Evolutionary conservation across 2,329 filamentous ascomycete genomes (phyloP).

Genomic region (Fusarium sp.): DNA sequence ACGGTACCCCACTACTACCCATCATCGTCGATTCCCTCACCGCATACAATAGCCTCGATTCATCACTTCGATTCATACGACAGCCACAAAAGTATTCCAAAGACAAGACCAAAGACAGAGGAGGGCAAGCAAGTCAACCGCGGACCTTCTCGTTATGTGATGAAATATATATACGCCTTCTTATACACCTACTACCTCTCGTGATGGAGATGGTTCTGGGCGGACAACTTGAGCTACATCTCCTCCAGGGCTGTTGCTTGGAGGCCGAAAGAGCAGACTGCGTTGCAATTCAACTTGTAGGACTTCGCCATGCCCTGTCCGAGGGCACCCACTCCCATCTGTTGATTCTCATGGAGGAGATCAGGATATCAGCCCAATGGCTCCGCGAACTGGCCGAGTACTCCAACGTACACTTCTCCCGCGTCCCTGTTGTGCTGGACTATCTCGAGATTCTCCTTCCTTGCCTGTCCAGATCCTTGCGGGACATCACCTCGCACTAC

Average conservation of each 20-base stretch:
- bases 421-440: slow-evolving; percentile 65
- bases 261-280: slow-evolving; percentile 67
- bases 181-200: slow-evolving; percentile 30
- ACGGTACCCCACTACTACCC: slow-evolving; percentile 21
- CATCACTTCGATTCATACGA: slow-evolving; percentile 19
- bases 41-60: slow-evolving; percentile 39
- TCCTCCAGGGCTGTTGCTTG: slow-evolving; percentile 66
- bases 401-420: slow-evolving; percentile 64
- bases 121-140: slow-evolving; percentile 14
- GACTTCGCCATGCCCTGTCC: slow-evolving; percentile 61
- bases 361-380: slow-evolving; percentile 58
- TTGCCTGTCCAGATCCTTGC: slow-evolving; percentile 65
- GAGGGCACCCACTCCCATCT: slow-evolving; percentile 63
- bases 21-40: slow-evolving; percentile 25
- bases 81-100: slow-evolving; percentile 5
- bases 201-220: slow-evolving; percentile 51
- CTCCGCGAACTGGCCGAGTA: slow-evolving; percentile 69
- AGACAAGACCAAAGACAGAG: background rate
- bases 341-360: slow-evolving; percentile 61
- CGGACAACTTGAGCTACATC: slow-evolving; percentile 51
- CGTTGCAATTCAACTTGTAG: slow-evolving; percentile 62
- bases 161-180: slow-evolving; percentile 32
- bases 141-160: slow-evolving; percentile 35
- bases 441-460: slow-evolving; percentile 70
- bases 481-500: slow-evolving; percentile 66